phyloP scores from a whole-genome alignment of 2,329 filamentous ascomycete species.

The Neoarthrinium moseri region DNA sequence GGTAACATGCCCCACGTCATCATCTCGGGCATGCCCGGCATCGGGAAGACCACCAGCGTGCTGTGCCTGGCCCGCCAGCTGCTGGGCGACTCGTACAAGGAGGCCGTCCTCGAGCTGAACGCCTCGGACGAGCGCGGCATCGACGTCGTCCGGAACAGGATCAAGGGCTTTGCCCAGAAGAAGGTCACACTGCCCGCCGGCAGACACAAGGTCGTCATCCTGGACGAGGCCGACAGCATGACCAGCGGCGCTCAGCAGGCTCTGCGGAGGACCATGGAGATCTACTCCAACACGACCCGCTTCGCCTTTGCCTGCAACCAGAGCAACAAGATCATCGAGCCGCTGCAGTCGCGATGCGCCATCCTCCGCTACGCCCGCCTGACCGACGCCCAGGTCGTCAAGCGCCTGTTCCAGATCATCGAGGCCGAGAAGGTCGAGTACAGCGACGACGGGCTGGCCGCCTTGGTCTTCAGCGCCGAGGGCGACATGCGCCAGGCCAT shows the following conservation, averaged over 20 bases:
- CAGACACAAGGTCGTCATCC: slow-evolving; percentile 92
- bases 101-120: slow-evolving; percentile 94
- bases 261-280: slow-evolving; percentile 94
- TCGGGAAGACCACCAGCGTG: slow-evolving; percentile 96
- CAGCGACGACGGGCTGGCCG: slow-evolving; percentile 89
- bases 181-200: slow-evolving; percentile 93
- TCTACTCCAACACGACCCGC: slow-evolving; percentile 92
- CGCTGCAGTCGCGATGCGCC: slow-evolving; percentile 93
- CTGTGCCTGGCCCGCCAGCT: slow-evolving; percentile 90
- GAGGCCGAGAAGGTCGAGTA: slow-evolving; percentile 88
- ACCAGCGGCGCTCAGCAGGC: slow-evolving; percentile 95
- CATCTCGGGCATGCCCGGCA: slow-evolving; percentile 98
- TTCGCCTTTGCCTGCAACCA: slow-evolving; percentile 99
- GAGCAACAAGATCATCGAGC: slow-evolving; percentile 99
- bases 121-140: slow-evolving; percentile 96
- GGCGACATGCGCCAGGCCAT: slow-evolving; percentile 99
- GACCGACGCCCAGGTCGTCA: slow-evolving; percentile 89
- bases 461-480: slow-evolving; percentile 95
- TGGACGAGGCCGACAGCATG: slow-evolving; percentile 98
- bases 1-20: slow-evolving; percentile 99
- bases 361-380: slow-evolving; percentile 92
- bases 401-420: slow-evolving; percentile 87
- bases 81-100: slow-evolving; percentile 91
- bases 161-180: slow-evolving; percentile 98
- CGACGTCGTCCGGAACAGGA: slow-evolving; percentile 93